A percentile compares a stretch with the other conserved stretches of the same genome.
Evolutionary conservation across 2,329 filamentous ascomycete species (phyloP).

Genomic region (Aspergillus uvarum): DNA sequence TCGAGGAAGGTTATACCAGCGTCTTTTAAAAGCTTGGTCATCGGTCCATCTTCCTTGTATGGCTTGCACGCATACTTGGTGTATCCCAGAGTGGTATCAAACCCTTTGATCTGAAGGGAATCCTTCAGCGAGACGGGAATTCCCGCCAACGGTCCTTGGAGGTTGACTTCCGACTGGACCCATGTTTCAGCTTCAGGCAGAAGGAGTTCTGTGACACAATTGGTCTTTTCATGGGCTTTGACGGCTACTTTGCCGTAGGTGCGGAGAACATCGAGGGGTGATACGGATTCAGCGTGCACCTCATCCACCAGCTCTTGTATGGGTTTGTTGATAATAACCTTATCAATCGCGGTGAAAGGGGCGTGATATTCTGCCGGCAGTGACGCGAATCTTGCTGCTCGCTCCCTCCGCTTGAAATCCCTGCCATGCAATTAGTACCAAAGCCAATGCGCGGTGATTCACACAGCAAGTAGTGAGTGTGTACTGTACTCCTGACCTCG

Average conservation of each 20-base stretch:
- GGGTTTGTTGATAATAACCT: slow-evolving; percentile 66
- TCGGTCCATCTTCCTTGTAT: slow-evolving; percentile 64
- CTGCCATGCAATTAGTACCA: slow-evolving; percentile 47
- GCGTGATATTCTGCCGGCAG: slow-evolving; percentile 66
- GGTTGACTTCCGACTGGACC: slow-evolving; percentile 62
- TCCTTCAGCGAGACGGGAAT: slow-evolving; percentile 84
- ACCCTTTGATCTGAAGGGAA: slow-evolving; percentile 74
- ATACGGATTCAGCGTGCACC: slow-evolving; percentile 67
- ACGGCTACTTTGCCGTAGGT: slow-evolving; percentile 85
- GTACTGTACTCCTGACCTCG: neutral
- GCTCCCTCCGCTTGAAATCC: slow-evolving; percentile 75
- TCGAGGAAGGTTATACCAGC: slow-evolving; percentile 51
- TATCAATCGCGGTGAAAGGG: slow-evolving; percentile 64
- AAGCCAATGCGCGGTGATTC: neutral
- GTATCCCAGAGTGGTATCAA: slow-evolving; percentile 80
- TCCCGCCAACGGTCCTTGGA: slow-evolving; percentile 79
- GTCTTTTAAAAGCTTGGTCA: slow-evolving; percentile 77
- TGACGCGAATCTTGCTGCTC: slow-evolving; percentile 65
- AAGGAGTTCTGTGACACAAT: slow-evolving; percentile 86
- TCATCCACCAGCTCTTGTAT: slow-evolving; percentile 76
- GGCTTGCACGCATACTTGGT: slow-evolving; percentile 70
- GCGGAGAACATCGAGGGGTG: slow-evolving; percentile 71
- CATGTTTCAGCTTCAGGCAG: slow-evolving; percentile 75
- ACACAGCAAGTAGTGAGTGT: neutral
- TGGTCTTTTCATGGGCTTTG: slow-evolving; percentile 80